Conservation (phyloP, 495 filamentous ascomycete species). For the Penicillium macrosclerotiorum region DNA sequence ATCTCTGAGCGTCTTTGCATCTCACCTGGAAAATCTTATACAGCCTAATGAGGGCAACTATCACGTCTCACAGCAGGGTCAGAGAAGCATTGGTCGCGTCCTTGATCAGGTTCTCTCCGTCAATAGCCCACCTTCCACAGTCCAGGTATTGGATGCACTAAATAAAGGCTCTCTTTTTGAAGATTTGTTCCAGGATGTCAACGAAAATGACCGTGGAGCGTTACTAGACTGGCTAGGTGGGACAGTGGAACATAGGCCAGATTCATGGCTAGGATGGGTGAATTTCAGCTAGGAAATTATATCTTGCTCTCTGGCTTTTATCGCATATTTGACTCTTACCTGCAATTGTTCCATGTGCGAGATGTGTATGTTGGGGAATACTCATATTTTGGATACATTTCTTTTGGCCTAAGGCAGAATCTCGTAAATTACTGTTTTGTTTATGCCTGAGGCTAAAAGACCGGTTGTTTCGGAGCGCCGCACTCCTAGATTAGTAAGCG, state of each 20-base stretch:
- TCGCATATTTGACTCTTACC: too few species aligned
- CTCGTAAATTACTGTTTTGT: too few species aligned
- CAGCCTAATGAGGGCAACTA: constrained; percentile 21
- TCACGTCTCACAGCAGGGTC: constrained; percentile 16
- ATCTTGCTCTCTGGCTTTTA: too few species aligned
- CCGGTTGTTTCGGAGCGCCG: too few species aligned
- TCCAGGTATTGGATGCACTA: not conserved
- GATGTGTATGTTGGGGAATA: too few species aligned
- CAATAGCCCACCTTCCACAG: not conserved
- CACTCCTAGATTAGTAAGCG: too few species aligned
- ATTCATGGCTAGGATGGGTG: constrained; percentile 12
- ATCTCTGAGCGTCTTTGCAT: constrained; percentile 52
- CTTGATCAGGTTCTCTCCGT: constrained; percentile 27
- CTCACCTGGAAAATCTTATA: constrained; percentile 24
- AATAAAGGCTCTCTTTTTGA: not conserved
- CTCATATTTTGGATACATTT: too few species aligned
- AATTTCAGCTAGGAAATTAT: constrained; percentile 13
- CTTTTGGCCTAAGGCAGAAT: too few species aligned
- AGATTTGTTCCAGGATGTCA: constrained; percentile 7
- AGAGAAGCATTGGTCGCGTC: constrained; percentile 21
- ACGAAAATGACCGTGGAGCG: constrained; percentile 12
- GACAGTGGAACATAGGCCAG: constrained; percentile 4
- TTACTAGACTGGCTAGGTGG: constrained; percentile 16
- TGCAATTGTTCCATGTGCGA: too few species aligned
- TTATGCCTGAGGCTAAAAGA: too few species aligned